phyloP scores from a whole-genome alignment of 768 basidiomycete species.

The Filobasidium wieringae region DNA sequence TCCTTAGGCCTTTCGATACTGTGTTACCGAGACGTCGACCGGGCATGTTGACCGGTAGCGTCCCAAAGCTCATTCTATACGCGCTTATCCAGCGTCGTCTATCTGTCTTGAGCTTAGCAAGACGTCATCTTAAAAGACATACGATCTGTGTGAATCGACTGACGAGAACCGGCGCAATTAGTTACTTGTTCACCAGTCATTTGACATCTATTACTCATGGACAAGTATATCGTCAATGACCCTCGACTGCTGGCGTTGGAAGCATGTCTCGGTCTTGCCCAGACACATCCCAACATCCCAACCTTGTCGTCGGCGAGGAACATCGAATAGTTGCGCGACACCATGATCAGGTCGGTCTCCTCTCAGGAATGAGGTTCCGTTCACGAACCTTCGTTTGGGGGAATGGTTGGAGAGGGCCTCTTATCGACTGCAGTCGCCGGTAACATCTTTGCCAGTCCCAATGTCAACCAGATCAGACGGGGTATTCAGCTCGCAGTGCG shows the following conservation, averaged over 20 bases:
- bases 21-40: too few species aligned
- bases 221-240: slow-evolving; percentile 69
- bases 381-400: slow-evolving; percentile 83
- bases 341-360: slow-evolving; percentile 13
- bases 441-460: slow-evolving; percentile 81
- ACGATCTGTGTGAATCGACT: too few species aligned
- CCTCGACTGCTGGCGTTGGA: slow-evolving; percentile 62
- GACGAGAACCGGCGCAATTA: too few species aligned
- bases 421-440: slow-evolving; percentile 77
- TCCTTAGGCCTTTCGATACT: too few species aligned
- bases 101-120: too few species aligned
- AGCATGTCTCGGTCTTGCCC: slow-evolving; percentile 56
- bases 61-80: too few species aligned
- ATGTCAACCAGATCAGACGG: slow-evolving; percentile 65
- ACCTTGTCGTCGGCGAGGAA: slow-evolving; percentile 32
- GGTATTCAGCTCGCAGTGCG: slow-evolving; percentile 53
- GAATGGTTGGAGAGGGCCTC: slow-evolving; percentile 74
- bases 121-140: too few species aligned
- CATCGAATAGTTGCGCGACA: slow-evolving; percentile 40
- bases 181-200: too few species aligned
- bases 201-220: too few species aligned
- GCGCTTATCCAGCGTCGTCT: too few species aligned
- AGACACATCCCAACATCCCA: slow-evolving; percentile 56
- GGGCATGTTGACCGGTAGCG: too few species aligned
- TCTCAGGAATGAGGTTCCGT: slow-evolving; percentile 43